Percentiles rank a stretch among this genome's conserved stretches.
phyloP scores from a whole-genome alignment of 176 grass and related monocot species.

The Metroxylon sagu region DNA sequence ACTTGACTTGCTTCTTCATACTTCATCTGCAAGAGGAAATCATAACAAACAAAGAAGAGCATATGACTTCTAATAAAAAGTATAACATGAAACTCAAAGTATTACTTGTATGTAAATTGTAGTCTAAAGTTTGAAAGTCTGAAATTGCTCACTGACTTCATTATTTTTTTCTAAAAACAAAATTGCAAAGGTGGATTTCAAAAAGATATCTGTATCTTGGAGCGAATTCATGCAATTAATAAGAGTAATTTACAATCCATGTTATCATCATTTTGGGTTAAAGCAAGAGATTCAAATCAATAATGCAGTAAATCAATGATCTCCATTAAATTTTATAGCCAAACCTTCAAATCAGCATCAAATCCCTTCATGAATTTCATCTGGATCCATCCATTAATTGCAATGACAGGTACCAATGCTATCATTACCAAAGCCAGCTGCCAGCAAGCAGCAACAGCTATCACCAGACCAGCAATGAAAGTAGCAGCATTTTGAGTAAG shows the following conservation, averaged over 20 bases:
- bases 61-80: neutral
- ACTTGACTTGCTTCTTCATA: slow-evolving; percentile 11
- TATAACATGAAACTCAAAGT: no score
- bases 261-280: no score
- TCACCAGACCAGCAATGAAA: slow-evolving; percentile 9
- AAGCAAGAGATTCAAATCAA: no score
- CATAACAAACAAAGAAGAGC: neutral
- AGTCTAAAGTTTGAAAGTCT: no score
- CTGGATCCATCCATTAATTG: slow-evolving; percentile 14
- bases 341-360: slow-evolving; percentile 4
- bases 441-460: slow-evolving; percentile 10
- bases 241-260: neutral
- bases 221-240: neutral
- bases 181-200: neutral
- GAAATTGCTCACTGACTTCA: no score
- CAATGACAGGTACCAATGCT: slow-evolving; percentile 8
- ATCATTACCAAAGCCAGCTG: slow-evolving; percentile 10
- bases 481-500: slow-evolving; percentile 7
- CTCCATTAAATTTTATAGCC: neutral
- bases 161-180: no score
- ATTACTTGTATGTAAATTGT: no score
- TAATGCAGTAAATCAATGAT: neutral
- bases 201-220: neutral
- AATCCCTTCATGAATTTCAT: slow-evolving; percentile 18
- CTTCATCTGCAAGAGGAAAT: slow-evolving; percentile 1